Conservation (phyloP, 2,329 filamentous ascomycete genomes). For the Drechslerella stenobrocha region DNA sequence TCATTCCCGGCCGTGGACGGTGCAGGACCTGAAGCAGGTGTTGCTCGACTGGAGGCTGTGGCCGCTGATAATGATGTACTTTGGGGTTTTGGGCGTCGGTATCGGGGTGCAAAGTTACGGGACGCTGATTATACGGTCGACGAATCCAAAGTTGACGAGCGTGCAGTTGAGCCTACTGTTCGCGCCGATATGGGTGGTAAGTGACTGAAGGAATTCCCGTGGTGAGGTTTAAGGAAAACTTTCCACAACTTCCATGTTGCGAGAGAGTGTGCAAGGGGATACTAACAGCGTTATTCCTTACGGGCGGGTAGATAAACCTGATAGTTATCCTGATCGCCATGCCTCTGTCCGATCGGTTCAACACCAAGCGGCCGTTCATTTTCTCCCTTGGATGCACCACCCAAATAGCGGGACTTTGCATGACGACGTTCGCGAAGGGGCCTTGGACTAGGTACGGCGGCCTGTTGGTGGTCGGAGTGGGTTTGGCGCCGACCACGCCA, state of each 20-base stretch:
- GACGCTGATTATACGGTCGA: slow-evolving; percentile 79
- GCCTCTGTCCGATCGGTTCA: slow-evolving; percentile 83
- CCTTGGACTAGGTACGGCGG: slow-evolving; percentile 82
- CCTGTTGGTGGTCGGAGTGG: slow-evolving; percentile 86
- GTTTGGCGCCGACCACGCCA: slow-evolving; percentile 84
- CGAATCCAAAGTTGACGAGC: slow-evolving; percentile 71
- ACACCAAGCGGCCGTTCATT: slow-evolving; percentile 75
- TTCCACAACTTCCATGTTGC: background rate
- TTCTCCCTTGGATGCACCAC: slow-evolving; percentile 75
- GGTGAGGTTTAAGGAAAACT: background rate
- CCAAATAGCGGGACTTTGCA: slow-evolving; percentile 78
- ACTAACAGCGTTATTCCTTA: no score
- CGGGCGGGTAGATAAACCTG: slow-evolving; percentile 70
- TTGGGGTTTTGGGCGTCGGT: slow-evolving; percentile 88
- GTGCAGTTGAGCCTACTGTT: slow-evolving; percentile 80
- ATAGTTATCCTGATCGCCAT: slow-evolving; percentile 83
- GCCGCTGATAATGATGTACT: slow-evolving; percentile 88
- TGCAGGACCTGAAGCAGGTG: slow-evolving; percentile 70
- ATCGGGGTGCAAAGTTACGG: slow-evolving; percentile 88
- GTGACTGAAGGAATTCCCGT: slow-evolving; percentile 56
- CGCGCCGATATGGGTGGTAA: slow-evolving; percentile 87
- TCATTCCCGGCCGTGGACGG: slow-evolving; percentile 71
- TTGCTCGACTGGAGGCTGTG: slow-evolving; percentile 85
- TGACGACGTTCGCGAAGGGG: slow-evolving; percentile 72
- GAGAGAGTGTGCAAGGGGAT: no score